A percentile compares a stretch with the other conserved stretches of the same genome.
Evolutionary conservation across 2,329 filamentous ascomycete genomes (phyloP).

Genomic region (Madurella fahalii): DNA sequence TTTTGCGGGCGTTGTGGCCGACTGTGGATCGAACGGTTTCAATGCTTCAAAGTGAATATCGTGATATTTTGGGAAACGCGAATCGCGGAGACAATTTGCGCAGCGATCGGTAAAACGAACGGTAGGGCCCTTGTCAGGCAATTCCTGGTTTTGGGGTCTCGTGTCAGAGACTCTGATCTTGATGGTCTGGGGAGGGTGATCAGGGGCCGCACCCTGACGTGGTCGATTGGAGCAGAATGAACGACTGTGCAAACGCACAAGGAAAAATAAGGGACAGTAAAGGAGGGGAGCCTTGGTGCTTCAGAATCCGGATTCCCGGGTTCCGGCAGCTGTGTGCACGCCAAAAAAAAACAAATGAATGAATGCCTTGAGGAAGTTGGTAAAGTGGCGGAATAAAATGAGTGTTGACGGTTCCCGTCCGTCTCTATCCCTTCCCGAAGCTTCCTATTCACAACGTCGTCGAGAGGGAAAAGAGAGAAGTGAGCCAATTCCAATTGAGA

Average conservation of each 20-base stretch:
- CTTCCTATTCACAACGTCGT: conserved; percentile 1
- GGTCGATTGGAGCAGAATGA: conserved; percentile 24
- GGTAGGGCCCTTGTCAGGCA: conserved; percentile 4
- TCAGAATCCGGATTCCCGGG: conserved; percentile 8
- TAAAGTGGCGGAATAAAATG: conserved; percentile 6
- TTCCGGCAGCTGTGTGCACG: conserved; percentile 4
- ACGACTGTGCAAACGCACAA: conserved; percentile 19
- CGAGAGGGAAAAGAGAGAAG: conserved; percentile 5
- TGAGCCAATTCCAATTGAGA: conserved; percentile 4
- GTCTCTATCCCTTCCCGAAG: neutral
- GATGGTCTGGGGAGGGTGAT: conserved; percentile 23
- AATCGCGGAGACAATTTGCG: conserved; percentile 3
- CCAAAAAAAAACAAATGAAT: conserved; percentile 9
- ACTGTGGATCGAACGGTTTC: conserved; percentile 1
- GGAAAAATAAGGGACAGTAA: conserved; percentile 13
- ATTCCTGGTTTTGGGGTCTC: conserved; percentile 15
- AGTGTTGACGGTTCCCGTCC: conserved; percentile 12
- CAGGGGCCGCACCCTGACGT: conserved; percentile 27
- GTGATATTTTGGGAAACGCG: conserved; percentile 3
- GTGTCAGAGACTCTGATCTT: conserved; percentile 25
- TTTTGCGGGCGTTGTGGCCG: neutral
- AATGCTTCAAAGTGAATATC: conserved; percentile 2
- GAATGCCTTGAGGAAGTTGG: conserved; percentile 10
- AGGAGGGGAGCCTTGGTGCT: conserved; percentile 7
- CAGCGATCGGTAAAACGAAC: conserved; percentile 9